These are phyloP conservation scores for Gossypium herbaceum DNA, from an alignment of 345 rosid genomes.

Conservation along the genomic window DNA sequence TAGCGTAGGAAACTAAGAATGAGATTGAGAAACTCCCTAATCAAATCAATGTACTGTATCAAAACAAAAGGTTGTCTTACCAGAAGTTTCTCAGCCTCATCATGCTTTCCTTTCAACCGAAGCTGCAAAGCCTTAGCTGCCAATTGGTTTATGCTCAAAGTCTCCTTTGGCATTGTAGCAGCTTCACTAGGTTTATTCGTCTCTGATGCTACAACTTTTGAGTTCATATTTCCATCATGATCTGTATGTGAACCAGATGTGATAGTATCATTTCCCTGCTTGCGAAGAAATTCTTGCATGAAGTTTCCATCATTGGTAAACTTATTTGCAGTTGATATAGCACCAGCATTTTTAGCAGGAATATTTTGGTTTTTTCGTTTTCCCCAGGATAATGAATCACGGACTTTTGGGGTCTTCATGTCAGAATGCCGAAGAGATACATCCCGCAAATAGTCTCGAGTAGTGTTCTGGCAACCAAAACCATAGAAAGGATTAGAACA, in stretches of 20 bases:
- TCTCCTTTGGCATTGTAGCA: conserved; percentile 27
- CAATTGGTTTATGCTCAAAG: conserved; percentile 63
- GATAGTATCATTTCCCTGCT: conserved; percentile 30
- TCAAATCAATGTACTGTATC: not conserved
- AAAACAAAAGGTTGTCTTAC: conserved; percentile 31
- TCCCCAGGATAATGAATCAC: conserved; percentile 70
- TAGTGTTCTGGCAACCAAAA: conserved; percentile 31
- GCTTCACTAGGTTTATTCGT: conserved; percentile 26
- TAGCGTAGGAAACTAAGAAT: not conserved
- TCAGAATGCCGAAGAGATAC: conserved; percentile 51
- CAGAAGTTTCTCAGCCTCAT: conserved; percentile 78
- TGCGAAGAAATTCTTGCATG: conserved; percentile 47
- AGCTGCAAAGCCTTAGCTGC: conserved; percentile 92
- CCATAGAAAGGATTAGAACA: conserved; percentile 2
- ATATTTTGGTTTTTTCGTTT: conserved; percentile 43
- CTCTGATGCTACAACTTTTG: conserved; percentile 19
- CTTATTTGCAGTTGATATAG: conserved; percentile 65
- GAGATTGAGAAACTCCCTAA: not conserved
- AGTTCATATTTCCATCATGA: conserved; percentile 24
- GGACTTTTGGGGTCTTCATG: conserved; percentile 69
- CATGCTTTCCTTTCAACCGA: conserved; percentile 81
- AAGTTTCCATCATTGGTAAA: conserved; percentile 76
- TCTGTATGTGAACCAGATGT: conserved; percentile 28
- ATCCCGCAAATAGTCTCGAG: conserved; percentile 56
- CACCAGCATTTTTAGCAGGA: conserved; percentile 44